Conservation (phyloP, 371 early-diverging fungal species). For the Mortierella sp. region DNA sequence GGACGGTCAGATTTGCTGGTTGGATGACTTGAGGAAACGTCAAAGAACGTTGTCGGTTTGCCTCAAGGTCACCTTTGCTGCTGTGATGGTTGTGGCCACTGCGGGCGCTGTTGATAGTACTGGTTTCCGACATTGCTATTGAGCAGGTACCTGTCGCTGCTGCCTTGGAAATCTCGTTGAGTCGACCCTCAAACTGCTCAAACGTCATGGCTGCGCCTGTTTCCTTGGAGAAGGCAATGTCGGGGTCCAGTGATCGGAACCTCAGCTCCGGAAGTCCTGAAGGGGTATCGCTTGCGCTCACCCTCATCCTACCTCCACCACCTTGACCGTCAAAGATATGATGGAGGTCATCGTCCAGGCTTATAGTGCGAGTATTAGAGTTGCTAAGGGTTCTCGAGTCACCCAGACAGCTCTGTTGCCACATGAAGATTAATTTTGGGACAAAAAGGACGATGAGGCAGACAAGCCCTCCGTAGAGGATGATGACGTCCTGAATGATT, state of each 20-base stretch:
- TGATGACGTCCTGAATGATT: slow-evolving; percentile 15
- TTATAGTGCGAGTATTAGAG: background rate
- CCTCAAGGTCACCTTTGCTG: background rate
- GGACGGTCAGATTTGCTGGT: background rate
- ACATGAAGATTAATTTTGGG: slow-evolving; percentile 12
- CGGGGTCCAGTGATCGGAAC: background rate
- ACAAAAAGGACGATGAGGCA: slow-evolving; percentile 15
- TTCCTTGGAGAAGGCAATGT: background rate
- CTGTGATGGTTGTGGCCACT: background rate
- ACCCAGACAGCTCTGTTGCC: background rate
- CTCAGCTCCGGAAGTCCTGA: background rate
- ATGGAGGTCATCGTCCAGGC: background rate
- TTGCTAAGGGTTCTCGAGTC: background rate
- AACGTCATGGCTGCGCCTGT: background rate
- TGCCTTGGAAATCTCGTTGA: background rate
- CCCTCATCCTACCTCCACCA: background rate
- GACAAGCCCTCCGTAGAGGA: background rate
- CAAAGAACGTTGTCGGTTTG: background rate
- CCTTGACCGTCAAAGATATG: background rate
- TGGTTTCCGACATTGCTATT: background rate
- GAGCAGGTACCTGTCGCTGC: background rate
- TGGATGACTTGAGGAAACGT: background rate
- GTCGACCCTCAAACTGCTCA: slow-evolving; percentile 14
- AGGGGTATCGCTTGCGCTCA: background rate
- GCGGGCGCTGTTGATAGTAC: background rate